These are phyloP conservation scores for Aspergillus sclerotialis DNA, from an alignment of 2,329 filamentous ascomycete genomes.

Conservation along the genomic window DNA sequence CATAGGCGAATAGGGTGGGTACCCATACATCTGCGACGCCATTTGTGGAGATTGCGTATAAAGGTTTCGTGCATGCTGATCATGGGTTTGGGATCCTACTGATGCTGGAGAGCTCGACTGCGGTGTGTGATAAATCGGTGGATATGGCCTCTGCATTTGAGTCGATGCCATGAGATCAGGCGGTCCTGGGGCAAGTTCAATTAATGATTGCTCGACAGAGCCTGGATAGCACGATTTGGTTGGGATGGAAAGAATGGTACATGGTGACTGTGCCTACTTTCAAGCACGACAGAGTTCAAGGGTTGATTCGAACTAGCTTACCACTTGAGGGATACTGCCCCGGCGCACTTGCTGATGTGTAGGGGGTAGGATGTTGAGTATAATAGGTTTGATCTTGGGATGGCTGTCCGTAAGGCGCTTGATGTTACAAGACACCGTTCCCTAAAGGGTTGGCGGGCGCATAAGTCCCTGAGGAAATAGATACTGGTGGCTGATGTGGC, in stretches of 20 bases:
- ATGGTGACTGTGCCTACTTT: no score
- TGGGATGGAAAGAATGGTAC: no score
- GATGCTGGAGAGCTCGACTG: constrained; percentile 93
- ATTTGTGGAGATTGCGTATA: constrained; percentile 79
- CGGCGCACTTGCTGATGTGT: constrained; percentile 73
- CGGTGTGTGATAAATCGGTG: constrained; percentile 90
- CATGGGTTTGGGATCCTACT: constrained; percentile 82
- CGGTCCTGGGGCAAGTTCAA: constrained; percentile 62
- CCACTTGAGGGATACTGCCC: constrained; percentile 83
- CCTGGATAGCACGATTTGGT: no score
- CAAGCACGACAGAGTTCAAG: not conserved
- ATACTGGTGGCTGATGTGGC: constrained; percentile 53
- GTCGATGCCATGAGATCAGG: constrained; percentile 61
- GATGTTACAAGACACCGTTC: constrained; percentile 44
- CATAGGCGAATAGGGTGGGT: constrained; percentile 50
- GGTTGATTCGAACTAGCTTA: constrained; percentile 44
- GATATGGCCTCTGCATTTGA: constrained; percentile 66
- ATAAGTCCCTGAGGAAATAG: constrained; percentile 26
- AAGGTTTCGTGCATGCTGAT: constrained; percentile 74
- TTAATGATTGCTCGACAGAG: constrained; percentile 33
- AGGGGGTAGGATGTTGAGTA: constrained; percentile 71
- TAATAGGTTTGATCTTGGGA: constrained; percentile 66
- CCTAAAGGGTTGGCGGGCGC: constrained; percentile 19
- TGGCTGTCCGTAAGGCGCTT: constrained; percentile 60
- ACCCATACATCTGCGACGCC: constrained; percentile 78